A percentile compares a stretch with the other conserved stretches of the same genome.
Evolutionary conservation across 2,329 filamentous ascomycete genomes (phyloP).

Genomic region (Setomelanomma holmii): DNA sequence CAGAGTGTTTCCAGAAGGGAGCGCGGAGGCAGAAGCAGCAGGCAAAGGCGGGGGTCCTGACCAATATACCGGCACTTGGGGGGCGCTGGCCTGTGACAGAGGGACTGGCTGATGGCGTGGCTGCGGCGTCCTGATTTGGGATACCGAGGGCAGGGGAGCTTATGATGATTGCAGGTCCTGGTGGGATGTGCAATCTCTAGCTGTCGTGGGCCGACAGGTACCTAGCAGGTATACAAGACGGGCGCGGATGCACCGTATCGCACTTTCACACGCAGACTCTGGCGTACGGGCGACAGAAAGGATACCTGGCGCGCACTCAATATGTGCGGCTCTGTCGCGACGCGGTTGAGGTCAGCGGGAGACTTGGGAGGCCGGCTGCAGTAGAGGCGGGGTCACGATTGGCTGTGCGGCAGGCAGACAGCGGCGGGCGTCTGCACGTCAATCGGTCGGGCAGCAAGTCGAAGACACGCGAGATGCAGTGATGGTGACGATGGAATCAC

Average conservation of each 20-base stretch:
- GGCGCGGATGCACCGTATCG: constrained; percentile 22
- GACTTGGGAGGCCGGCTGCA: constrained; percentile 25
- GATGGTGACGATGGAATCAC: constrained; percentile 16
- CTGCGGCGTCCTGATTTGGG: constrained; percentile 40
- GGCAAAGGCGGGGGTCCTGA: constrained; percentile 41
- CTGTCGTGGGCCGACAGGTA: constrained; percentile 25
- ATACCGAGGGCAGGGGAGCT: constrained; percentile 24
- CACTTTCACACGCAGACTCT: constrained; percentile 18
- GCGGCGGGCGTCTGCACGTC: constrained; percentile 40
- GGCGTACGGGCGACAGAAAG: constrained; percentile 32
- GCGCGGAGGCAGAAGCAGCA: constrained; percentile 30
- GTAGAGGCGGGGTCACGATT: constrained; percentile 34
- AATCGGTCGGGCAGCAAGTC: constrained; percentile 42
- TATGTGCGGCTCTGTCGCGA: constrained; percentile 39
- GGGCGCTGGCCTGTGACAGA: constrained; percentile 30
- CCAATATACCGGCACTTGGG: constrained; percentile 49
- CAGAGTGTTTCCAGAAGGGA: constrained; percentile 35
- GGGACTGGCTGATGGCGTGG: constrained; percentile 41
- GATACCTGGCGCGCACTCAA: constrained; percentile 23
- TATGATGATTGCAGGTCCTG: constrained; percentile 25
- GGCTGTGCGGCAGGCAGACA: constrained; percentile 26
- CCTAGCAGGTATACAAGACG: constrained; percentile 27
- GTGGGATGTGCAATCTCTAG: constrained; percentile 14
- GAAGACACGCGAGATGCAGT: constrained; percentile 18
- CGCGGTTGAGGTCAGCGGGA: constrained; percentile 28